Conservation (phyloP, 2,329 filamentous ascomycete genomes). For the Trichoderma simmonsii region DNA sequence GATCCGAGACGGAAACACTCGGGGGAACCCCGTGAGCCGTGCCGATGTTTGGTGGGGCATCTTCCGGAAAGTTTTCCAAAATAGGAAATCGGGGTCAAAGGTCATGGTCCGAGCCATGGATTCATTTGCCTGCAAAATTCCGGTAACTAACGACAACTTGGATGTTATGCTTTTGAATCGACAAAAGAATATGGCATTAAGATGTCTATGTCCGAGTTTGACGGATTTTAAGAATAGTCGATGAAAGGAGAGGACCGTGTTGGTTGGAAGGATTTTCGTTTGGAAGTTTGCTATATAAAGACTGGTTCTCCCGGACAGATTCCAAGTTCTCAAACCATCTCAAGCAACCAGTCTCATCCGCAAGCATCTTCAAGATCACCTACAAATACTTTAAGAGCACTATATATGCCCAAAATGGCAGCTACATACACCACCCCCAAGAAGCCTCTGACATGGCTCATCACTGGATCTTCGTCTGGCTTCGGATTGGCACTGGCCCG, state of each 20-base stretch:
- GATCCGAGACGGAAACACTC: neutral
- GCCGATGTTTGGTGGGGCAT: neutral
- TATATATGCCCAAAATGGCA: neutral
- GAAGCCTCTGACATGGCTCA: neutral
- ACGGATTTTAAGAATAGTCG: neutral
- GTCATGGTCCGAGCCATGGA: neutral
- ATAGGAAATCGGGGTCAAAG: neutral
- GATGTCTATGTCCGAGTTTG: neutral
- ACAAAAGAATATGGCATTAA: neutral
- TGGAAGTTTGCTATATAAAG: neutral
- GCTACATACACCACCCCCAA: neutral
- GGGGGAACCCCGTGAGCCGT: neutral
- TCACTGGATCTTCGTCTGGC: constrained; percentile 7
- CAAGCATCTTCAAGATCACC: neutral
- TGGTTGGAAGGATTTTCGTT: neutral
- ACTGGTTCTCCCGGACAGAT: neutral
- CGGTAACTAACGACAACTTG: neutral
- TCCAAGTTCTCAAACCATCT: neutral
- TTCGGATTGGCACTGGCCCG: constrained; percentile 4
- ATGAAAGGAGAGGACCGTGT: neutral
- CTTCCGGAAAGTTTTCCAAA: constrained; percentile 7
- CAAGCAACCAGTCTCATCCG: neutral
- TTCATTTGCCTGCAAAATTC: neutral
- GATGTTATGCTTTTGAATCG: too few relatives aligned
- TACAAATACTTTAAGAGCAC: neutral